Percentiles rank a stretch among this genome's conserved stretches.
Evolutionary conservation across 768 basidiomycete species (phyloP).

Genomic region (Xerocomellus dryophilus): DNA sequence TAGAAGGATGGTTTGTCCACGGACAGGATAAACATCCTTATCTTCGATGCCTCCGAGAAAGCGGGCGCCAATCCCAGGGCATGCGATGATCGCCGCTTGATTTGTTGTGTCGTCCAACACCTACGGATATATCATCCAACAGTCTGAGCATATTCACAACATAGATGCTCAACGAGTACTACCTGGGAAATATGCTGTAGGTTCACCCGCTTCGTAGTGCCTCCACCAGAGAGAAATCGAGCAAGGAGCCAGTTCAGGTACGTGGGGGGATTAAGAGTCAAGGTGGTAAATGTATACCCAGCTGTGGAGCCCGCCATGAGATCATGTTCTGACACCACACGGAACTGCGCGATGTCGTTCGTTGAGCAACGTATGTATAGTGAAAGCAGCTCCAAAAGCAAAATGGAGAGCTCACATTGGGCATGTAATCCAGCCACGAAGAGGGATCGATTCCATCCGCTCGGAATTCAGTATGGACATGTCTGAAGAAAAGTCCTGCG

Average conservation of each 20-base stretch:
- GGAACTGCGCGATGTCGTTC: conserved; percentile 24
- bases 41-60: conserved; percentile 52
- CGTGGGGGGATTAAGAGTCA: conserved; percentile 62
- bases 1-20: conserved; percentile 46
- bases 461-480: conserved; percentile 62
- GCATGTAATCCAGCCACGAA: conserved; percentile 48
- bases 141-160: not conserved
- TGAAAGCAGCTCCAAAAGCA: not conserved
- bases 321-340: conserved; percentile 37
- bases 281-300: conserved; percentile 60
- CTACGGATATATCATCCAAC: not conserved
- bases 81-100: conserved; percentile 56
- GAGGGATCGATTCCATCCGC: conserved; percentile 34
- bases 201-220: conserved; percentile 52
- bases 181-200: conserved; percentile 71
- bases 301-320: conserved; percentile 41
- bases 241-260: conserved; percentile 64
- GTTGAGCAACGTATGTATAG: not conserved
- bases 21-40: conserved; percentile 43
- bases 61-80: conserved; percentile 62
- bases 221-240: conserved; percentile 61
- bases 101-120: conserved; percentile 10
- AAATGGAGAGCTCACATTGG: conserved; percentile 39
- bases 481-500: conserved; percentile 62
- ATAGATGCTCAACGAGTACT: not conserved